These are phyloP conservation scores for Suillus paluster DNA, from an alignment of 768 basidiomycete species.

Conservation along the genomic window DNA sequence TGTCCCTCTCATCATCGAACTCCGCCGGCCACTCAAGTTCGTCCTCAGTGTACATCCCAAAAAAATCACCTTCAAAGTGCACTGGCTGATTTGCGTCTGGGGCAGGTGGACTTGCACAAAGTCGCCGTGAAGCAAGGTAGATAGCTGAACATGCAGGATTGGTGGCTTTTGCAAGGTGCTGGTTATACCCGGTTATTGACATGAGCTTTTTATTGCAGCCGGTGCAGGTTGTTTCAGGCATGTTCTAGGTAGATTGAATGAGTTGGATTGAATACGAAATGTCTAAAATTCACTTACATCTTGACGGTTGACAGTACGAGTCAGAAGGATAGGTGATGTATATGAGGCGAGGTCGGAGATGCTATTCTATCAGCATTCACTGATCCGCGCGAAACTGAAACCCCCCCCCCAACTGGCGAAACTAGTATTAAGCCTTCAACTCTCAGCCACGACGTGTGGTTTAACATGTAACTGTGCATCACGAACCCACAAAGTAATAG, in stretches of 20 bases:
- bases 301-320: not conserved
- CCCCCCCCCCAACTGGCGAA: no score
- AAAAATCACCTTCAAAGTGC: not conserved
- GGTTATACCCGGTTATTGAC: constrained; percentile 1
- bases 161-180: constrained; percentile 6
- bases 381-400: no score
- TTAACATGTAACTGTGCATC: no score
- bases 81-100: not conserved
- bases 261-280: not conserved
- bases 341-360: no score
- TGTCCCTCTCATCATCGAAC: not conserved
- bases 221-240: not conserved
- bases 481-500: no score
- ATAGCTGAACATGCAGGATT: not conserved
- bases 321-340: no score
- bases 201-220: not conserved
- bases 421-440: no score
- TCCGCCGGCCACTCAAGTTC: not conserved
- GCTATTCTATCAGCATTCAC: no score
- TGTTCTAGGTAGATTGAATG: not conserved
- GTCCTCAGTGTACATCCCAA: not conserved
- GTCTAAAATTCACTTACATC: not conserved
- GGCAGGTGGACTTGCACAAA: no score
- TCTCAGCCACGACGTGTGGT: no score
- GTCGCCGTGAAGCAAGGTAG: not conserved